These are phyloP conservation scores for Colletotrichum euphorbiae DNA, from an alignment of 2,329 filamentous ascomycete genomes.

Conservation along the genomic window DNA sequence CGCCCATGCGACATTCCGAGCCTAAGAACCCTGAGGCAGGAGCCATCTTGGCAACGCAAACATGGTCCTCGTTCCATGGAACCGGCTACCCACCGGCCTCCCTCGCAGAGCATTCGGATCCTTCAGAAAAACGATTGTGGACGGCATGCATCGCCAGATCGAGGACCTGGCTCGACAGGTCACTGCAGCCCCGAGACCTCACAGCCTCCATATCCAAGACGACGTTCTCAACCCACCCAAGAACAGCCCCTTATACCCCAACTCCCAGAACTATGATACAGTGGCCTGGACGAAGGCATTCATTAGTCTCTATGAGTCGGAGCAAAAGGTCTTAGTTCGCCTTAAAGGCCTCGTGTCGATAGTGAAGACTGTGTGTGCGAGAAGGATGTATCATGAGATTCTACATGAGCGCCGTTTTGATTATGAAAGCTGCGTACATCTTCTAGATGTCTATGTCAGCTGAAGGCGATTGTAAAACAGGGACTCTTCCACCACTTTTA, in stretches of 20 bases:
- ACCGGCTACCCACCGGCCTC: neutral
- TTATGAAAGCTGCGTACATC: no score
- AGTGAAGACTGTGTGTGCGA: no score
- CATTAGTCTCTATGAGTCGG: constrained; percentile 44
- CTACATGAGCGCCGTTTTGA: no score
- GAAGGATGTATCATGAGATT: no score
- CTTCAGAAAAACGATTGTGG: constrained; percentile 10
- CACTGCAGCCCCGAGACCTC: constrained; percentile 12
- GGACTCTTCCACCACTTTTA: no score
- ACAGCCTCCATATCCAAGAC: constrained; percentile 4
- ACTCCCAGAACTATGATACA: constrained; percentile 45
- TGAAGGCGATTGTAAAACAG: no score
- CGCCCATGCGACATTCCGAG: neutral
- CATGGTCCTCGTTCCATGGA: neutral
- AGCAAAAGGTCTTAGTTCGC: constrained; percentile 45
- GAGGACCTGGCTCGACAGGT: constrained; percentile 30
- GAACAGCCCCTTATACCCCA: constrained; percentile 42
- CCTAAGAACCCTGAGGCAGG: neutral
- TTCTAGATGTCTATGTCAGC: no score
- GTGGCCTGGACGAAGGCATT: constrained; percentile 45
- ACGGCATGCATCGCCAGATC: constrained; percentile 6
- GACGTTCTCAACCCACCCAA: constrained; percentile 36
- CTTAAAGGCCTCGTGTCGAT: no score
- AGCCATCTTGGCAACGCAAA: neutral
- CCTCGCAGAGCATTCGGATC: neutral